Base-by-base conservation (phyloP, 1,284 basidiomycete species). In the Porphyrellus sp. region DNA sequence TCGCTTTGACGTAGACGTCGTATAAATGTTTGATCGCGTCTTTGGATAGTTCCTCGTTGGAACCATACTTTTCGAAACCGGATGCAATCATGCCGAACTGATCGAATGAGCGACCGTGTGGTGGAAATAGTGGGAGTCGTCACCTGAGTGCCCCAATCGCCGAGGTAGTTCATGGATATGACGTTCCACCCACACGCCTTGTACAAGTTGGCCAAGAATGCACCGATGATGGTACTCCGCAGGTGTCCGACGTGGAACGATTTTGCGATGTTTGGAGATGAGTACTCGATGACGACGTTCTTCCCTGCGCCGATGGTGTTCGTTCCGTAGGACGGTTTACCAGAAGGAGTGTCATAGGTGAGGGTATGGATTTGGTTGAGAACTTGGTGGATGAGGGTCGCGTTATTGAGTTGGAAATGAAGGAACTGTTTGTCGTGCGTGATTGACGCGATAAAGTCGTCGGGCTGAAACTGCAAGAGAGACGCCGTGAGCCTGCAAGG, bases 221-320 rank as follows among this genome's bases (percentile, higher is more conserved):
- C 89, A 34, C 97, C 97, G 66, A 99, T 98, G 71, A 99, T 99
- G 21, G 97, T 99, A 58, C 91, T 94, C 49, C 97, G 83, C 57
- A 99, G 75, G 71, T 99, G 96, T 16, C 97, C 97, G 52, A 98
- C 95, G 67, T 99, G 96, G 83, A 99, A 99, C 6, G 91, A 91
- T 71, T 99, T 99, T 34, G 97, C 96, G 66, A 99, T 98, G 71
- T 99, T 99, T 18, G 96, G 95, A 5, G 91, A 93, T 0, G 93
- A 97, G 72, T 95, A 99, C 71, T 99, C 89, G 62, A 92, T 79
- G 58, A 93, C 70, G 57, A 89, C 72, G 51, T 82, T 89, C 74
- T 96, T 93, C 38, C 92, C 91, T 47, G 78, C 74, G 5, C 90
- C 92, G n/a, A 79, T 78, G 15, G 76, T 74, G 67, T 90, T 91